phyloP scores from a whole-genome alignment of 2,329 filamentous ascomycete species.

The Fusarium longipes region DNA sequence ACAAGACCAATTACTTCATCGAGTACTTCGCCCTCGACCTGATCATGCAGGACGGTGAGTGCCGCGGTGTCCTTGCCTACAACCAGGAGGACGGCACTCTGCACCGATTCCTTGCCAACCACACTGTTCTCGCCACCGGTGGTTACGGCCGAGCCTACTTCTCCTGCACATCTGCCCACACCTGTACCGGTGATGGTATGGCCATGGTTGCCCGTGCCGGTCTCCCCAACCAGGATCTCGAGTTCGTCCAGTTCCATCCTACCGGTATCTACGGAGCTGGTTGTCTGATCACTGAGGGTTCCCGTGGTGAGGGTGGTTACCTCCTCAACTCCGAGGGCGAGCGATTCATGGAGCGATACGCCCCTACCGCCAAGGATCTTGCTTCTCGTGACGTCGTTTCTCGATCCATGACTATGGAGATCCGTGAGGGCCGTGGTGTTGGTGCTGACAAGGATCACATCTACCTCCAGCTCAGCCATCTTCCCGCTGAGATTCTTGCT shows the following conservation, averaged over 20 bases:
- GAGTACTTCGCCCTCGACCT: slow-evolving; percentile 98
- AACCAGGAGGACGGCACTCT: slow-evolving; percentile 99
- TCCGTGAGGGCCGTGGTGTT: slow-evolving; percentile 96
- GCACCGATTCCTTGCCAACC: slow-evolving; percentile 95
- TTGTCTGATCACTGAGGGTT: slow-evolving; percentile 97
- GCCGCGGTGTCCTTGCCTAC: slow-evolving; percentile 95
- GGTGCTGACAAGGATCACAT: slow-evolving; percentile 98
- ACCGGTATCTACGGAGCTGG: slow-evolving; percentile 99
- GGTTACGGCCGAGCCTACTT: slow-evolving; percentile 99
- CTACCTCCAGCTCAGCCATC: slow-evolving; percentile 95
- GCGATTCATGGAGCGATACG: slow-evolving; percentile 99
- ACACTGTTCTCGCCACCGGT: slow-evolving; percentile 96
- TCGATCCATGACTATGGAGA: slow-evolving; percentile 98
- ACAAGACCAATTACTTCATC: slow-evolving; percentile 99
- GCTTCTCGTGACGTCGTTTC: slow-evolving; percentile 96
- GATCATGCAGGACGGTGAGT: slow-evolving; percentile 97
- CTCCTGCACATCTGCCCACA: slow-evolving; percentile 97
- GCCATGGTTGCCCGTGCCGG: slow-evolving; percentile 98
- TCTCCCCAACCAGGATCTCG: slow-evolving; percentile 97
- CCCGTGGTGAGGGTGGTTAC: slow-evolving; percentile 97
- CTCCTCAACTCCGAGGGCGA: slow-evolving; percentile 97
- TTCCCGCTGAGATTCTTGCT: slow-evolving; percentile 90
- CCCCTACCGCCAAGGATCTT: slow-evolving; percentile 97
- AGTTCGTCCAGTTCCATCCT: slow-evolving; percentile 99
- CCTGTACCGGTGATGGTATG: slow-evolving; percentile 98